Evolutionary conservation across 768 basidiomycete species (phyloP), one percentile per base, ranked within the genome.

Genomic region (Calocera cornea): DNA sequence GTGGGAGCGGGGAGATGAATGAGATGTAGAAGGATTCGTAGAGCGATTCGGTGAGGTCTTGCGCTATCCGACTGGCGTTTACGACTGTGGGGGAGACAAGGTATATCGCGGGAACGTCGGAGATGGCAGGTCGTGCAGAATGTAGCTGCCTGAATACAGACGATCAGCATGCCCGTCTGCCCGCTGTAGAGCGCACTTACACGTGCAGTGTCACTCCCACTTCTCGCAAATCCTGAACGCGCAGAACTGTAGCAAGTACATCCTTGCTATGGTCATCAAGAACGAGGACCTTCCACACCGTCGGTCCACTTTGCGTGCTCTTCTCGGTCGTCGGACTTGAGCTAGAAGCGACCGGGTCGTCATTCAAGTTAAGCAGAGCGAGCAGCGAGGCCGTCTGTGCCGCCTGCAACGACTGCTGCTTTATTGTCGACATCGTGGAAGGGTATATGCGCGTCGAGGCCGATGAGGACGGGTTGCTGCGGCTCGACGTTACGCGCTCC

Each of bases 181-280:
- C n/a, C 3, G 41, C 41, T 50, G 34, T 2, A 29, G 34, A 40
- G n/a, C 50, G 36, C 29, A 79, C 92, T 72, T 80, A 97, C 95
- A 98, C 93, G 79, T 99, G 97, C 68, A 99, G 82, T 10, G 97
- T 99, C 44, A 99, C 94, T 34, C 97, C 97, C 64, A 92, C 90
- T 73, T 98, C 95, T 67, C 97, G 84, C 69, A 99, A 81, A 78
- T 98, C 97, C 77, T 97, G 95, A 7, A 99, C 97, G 66, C 95
- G 86, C 70, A 99, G 79, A 22, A 93, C 89, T 0, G 95, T 98
- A 17, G 97, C 97, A 40, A 99, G 82, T 24, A 98, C 87, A 75
- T 98, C 97, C 76, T 98, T 97, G 27, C 93, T 95, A 72, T 89
- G 84, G 73, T 97, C 92, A 76, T 99, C 97, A 66, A 99, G 80